Conservation (phyloP, 2,329 filamentous ascomycete genomes). For the Drechslera avenae region DNA sequence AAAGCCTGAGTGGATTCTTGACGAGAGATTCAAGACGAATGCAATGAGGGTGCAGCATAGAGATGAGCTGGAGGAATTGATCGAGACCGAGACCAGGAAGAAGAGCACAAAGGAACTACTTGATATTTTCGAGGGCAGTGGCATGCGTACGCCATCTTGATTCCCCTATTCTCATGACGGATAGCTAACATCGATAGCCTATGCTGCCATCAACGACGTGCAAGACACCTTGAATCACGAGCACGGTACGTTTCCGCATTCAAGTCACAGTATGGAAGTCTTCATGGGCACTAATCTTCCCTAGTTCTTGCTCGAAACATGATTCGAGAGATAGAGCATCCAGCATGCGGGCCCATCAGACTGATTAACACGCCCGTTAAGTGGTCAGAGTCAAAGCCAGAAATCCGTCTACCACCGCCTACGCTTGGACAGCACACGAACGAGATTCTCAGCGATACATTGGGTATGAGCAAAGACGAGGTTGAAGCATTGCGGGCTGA, state of each 20-base stretch:
- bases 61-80: constrained; percentile 74
- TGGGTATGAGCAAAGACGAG: constrained; percentile 41
- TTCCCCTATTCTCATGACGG: not conserved
- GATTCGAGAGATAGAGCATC: constrained; percentile 87
- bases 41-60: constrained; percentile 69
- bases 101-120: constrained; percentile 91
- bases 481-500: constrained; percentile 40
- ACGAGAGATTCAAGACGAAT: constrained; percentile 64
- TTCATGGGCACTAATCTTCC: constrained; percentile 6
- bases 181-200: constrained; percentile 55
- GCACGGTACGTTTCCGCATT: constrained; percentile 64
- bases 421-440: constrained; percentile 64
- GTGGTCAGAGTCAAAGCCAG: constrained; percentile 80
- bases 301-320: constrained; percentile 76
- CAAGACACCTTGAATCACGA: constrained; percentile 81
- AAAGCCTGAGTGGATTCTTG: constrained; percentile 63
- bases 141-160: constrained; percentile 65
- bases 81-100: constrained; percentile 74
- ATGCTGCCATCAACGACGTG: constrained; percentile 92
- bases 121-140: constrained; percentile 81
- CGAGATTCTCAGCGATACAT: constrained; percentile 39
- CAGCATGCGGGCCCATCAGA: constrained; percentile 80
- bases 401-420: constrained; percentile 78
- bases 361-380: constrained; percentile 95
- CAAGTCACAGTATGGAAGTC: not conserved